Base-by-base conservation (phyloP, 192 early-diverging fungal species). In the Backusella tarrabulga region DNA sequence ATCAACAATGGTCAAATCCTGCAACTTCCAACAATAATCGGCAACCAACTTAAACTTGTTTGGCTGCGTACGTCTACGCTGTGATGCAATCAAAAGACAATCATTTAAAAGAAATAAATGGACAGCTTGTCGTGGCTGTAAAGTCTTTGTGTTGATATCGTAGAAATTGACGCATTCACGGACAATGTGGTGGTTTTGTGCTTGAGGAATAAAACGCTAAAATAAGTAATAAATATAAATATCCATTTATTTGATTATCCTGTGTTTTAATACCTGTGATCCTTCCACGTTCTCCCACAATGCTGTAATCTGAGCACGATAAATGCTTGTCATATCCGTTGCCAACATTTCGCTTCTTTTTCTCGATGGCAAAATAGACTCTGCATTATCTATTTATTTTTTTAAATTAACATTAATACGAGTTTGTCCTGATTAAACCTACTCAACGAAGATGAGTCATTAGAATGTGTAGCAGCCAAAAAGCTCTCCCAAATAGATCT, bases 21-120 rank as follows among this genome's bases (percentile, higher is more conserved):
- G 80, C 23, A 98, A 77, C 8, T 77, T 68, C 86, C 92, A 97
- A 60, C 93, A 93, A 68, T 92, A 88, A 75, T 97, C 96, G 1
- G 94, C 93, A 15, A 96, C 87, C 70, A 97, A 79, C 68, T 92
- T 86, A 29, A 85, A 84, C 68, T 89, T 89, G 14, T 81, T 81
- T 21, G 86, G 74, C 17, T 82, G 78, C 4, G 87, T 87, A 70
- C 92, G 91, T 74, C 93, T 95, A 77, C 93, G 95, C 69, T 92
- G 91, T 11, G 87, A 88, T 0, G 93, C 92, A 41, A 98, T 80
- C 68, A 99, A 78, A 6, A 99, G 73, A 46, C 93, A 89, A 79
- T 99, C 97, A 76, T 88, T 96, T 56, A 99, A 83, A 19, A 99
- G 81, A 35, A 94, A 89, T 46, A 98, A 84, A 71, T 94, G 92